Conservation (phyloP, 805 yeast genomes). For the Yamadazyma ubonensis region DNA sequence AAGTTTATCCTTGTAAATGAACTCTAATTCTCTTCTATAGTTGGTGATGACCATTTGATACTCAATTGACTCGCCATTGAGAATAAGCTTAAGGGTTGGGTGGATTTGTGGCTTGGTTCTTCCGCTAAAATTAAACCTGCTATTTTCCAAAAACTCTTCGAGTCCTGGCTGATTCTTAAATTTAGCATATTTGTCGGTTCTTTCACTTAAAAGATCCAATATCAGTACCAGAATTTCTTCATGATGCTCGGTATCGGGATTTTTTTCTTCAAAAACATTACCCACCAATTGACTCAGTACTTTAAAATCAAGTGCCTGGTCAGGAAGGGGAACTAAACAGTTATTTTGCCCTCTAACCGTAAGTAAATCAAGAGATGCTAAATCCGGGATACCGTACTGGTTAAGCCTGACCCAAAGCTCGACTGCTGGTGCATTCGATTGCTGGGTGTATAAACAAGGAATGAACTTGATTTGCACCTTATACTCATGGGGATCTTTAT, state of each 20-base stretch:
- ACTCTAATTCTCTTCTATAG: constrained; percentile 47
- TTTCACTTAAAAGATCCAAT: constrained; percentile 14
- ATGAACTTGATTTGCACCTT: constrained; percentile 45
- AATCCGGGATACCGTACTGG: constrained; percentile 32
- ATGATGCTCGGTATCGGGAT: constrained; percentile 7
- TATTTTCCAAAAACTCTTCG: constrained; percentile 34
- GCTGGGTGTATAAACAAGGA: constrained; percentile 27
- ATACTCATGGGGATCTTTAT: constrained; percentile 33
- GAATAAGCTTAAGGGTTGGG: constrained; percentile 34
- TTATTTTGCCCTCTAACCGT: constrained; percentile 47
- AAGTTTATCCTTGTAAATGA: constrained; percentile 32
- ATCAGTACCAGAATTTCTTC: background rate
- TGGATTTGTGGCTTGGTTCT: constrained; percentile 34
- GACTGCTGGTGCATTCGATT: constrained; percentile 45
- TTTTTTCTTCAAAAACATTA: constrained; percentile 20
- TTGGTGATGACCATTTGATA: constrained; percentile 46
- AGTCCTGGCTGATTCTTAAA: constrained; percentile 43
- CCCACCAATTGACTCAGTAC: constrained; percentile 41
- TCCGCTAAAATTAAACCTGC: constrained; percentile 44
- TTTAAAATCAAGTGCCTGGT: constrained; percentile 42
- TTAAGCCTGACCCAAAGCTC: constrained; percentile 54
- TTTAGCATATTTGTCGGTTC: constrained; percentile 26
- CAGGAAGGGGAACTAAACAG: constrained; percentile 44
- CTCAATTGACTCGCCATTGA: constrained; percentile 37
- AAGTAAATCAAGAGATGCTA: constrained; percentile 41